phyloP scores from a whole-genome alignment of 75 land plant genomes.

The Picea glauca region DNA sequence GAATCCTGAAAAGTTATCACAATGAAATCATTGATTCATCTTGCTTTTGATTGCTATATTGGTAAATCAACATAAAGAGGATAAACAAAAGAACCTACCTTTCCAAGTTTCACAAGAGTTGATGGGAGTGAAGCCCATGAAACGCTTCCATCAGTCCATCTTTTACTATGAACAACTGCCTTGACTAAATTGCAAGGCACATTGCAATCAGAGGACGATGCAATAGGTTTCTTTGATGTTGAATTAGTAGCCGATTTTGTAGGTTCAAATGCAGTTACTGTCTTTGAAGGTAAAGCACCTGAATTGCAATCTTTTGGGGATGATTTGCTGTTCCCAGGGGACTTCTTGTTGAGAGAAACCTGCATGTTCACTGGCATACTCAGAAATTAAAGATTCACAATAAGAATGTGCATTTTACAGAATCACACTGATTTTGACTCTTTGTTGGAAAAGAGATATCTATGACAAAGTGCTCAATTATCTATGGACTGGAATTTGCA shows the following conservation, averaged over 20 bases:
- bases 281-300: not conserved
- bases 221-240: not conserved
- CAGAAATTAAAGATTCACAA: not conserved
- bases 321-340: not conserved
- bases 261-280: not conserved
- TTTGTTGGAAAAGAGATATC: not conserved
- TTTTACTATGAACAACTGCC: conserved; percentile 29
- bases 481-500: not conserved
- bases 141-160: conserved; percentile 76
- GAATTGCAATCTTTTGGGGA: not conserved
- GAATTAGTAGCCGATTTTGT: not conserved
- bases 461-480: not conserved
- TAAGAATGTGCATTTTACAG: not conserved
- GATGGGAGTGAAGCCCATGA: conserved; percentile 77
- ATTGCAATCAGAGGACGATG: not conserved
- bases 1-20: conserved; percentile 30
- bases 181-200: conserved; percentile 51
- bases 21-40: not conserved
- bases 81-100: conserved; percentile 39
- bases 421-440: not conserved
- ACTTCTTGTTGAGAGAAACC: conserved; percentile 22
- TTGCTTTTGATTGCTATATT: not conserved
- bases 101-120: conserved; percentile 74
- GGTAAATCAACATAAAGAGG: not conserved
- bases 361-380: not conserved